Conservation (phyloP, 1,139 yeast genomes). For the Debaryomycetaceae sp. region DNA sequence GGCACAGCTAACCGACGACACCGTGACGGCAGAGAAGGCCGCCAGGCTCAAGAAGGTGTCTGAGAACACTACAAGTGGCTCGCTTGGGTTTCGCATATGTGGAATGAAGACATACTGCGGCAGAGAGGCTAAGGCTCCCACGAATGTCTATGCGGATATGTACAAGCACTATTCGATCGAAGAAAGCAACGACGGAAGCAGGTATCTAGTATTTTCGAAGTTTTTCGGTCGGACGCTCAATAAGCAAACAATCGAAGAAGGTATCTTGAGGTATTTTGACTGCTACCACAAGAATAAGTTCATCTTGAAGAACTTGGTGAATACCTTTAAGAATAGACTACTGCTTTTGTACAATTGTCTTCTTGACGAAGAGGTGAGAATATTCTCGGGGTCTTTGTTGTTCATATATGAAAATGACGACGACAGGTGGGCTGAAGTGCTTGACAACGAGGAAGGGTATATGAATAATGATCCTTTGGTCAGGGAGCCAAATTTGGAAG, state of each 20-base stretch:
- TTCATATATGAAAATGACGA: slow-evolving; percentile 71
- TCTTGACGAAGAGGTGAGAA: slow-evolving; percentile 56
- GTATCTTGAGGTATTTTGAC: slow-evolving; percentile 52
- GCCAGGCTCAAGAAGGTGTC: slow-evolving; percentile 63
- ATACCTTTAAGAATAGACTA: slow-evolving; percentile 52
- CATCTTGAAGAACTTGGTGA: slow-evolving; percentile 22
- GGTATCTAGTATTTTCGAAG: slow-evolving; percentile 57
- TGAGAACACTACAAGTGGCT: slow-evolving; percentile 72
- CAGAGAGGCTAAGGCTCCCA: slow-evolving; percentile 1
- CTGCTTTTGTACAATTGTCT: slow-evolving; percentile 65
- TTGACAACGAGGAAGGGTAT: slow-evolving; percentile 18
- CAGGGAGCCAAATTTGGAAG: slow-evolving; percentile 23
- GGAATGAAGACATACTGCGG: slow-evolving; percentile 69
- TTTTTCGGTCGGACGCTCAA: slow-evolving; percentile 64
- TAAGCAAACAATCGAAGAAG: slow-evolving; percentile 39
- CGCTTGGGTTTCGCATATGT: slow-evolving; percentile 71
- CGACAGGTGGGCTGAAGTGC: slow-evolving; percentile 38
- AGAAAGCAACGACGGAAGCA: slow-evolving; percentile 19
- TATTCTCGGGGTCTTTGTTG: slow-evolving; percentile 72
- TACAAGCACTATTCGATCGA: slow-evolving; percentile 11
- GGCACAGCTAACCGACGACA: slow-evolving; percentile 58
- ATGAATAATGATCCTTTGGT: slow-evolving; percentile 39
- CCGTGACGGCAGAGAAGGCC: slow-evolving; percentile 56
- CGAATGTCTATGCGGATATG: slow-evolving; percentile 14
- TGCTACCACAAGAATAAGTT: slow-evolving; percentile 17